Percentiles rank a stretch among this genome's conserved stretches.
Evolutionary conservation across 495 filamentous ascomycete genomes (phyloP).

Genomic region (Trypethelium eluteriae): DNA sequence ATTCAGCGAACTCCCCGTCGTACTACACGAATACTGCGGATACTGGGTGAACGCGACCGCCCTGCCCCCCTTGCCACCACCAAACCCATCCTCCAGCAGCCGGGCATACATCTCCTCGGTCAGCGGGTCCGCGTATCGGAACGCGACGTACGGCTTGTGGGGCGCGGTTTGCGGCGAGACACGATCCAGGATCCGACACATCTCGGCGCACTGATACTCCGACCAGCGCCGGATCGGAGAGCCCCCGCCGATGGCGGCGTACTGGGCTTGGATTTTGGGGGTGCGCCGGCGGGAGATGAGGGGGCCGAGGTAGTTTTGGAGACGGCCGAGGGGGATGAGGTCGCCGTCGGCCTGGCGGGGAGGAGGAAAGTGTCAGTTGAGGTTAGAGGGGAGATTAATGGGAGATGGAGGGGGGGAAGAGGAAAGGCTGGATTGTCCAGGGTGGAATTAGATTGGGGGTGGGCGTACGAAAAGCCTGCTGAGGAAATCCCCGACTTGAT

Average conservation of each 20-base stretch:
- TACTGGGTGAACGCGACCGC: slow-evolving; percentile 98
- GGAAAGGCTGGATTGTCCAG: not conserved
- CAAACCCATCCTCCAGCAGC: slow-evolving; percentile 81
- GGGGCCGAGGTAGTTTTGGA: slow-evolving; percentile 85
- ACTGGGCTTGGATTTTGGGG: slow-evolving; percentile 92
- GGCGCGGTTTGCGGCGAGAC: slow-evolving; percentile 88
- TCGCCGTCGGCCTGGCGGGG: slow-evolving; percentile 71
- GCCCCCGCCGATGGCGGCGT: slow-evolving; percentile 88
- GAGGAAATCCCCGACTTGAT: slow-evolving; percentile 87
- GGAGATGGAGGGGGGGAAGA: not conserved
- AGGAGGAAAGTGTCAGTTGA: not conserved
- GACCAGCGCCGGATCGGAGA: slow-evolving; percentile 98
- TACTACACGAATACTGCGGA: slow-evolving; percentile 98
- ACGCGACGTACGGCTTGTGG: slow-evolving; percentile 98
- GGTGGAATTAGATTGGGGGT: not conserved
- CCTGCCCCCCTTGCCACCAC: slow-evolving; percentile 72
- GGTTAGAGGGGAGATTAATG: slow-evolving; percentile 15
- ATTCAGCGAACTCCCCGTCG: slow-evolving; percentile 91
- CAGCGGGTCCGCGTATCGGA: slow-evolving; percentile 87
- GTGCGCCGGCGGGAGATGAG: slow-evolving; percentile 80
- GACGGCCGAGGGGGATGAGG: slow-evolving; percentile 87
- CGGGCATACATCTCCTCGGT: slow-evolving; percentile 86
- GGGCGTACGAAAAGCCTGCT: slow-evolving; percentile 77
- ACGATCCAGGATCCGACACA: slow-evolving; percentile 91
- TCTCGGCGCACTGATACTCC: slow-evolving; percentile 81